phyloP scores from a whole-genome alignment of 2,329 filamentous ascomycete species.

The Emmonsia crescens region DNA sequence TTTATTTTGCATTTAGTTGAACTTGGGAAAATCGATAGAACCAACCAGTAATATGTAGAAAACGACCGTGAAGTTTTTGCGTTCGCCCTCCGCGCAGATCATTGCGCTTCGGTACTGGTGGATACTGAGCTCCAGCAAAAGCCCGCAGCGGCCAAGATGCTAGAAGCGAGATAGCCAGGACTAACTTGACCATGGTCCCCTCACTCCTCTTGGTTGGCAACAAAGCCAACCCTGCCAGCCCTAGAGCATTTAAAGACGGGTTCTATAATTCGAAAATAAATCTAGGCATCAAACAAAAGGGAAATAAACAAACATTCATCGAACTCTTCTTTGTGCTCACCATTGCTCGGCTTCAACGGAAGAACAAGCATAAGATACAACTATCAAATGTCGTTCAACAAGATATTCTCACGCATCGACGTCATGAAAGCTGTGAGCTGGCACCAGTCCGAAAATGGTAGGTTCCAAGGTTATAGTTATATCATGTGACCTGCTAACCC shows the following conservation, averaged over 20 bases:
- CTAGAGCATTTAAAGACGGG: background rate
- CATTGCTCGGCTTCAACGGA: background rate
- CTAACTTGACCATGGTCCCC: constrained; percentile 1
- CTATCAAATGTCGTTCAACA: too few species aligned
- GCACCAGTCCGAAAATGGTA: background rate
- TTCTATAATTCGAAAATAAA: background rate
- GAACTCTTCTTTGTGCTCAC: background rate
- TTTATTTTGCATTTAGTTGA: constrained; percentile 10
- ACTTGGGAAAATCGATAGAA: constrained; percentile 10
- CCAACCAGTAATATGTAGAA: constrained; percentile 78
- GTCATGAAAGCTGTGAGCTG: too few species aligned
- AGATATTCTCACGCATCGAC: too few species aligned
- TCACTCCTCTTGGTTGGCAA: background rate
- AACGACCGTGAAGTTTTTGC: constrained; percentile 52
- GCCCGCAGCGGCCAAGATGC: background rate
- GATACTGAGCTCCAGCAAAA: constrained; percentile 1
- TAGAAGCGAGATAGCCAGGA: background rate
- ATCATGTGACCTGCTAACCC: background rate
- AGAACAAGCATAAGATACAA: background rate
- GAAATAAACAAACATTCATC: background rate
- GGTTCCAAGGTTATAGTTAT: too few species aligned
- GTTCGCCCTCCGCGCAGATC: background rate
- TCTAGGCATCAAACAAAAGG: background rate
- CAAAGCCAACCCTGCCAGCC: background rate
- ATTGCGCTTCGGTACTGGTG: background rate